phyloP scores from a whole-genome alignment of 176 grass and related monocot species.

The Musa acuminata region DNA sequence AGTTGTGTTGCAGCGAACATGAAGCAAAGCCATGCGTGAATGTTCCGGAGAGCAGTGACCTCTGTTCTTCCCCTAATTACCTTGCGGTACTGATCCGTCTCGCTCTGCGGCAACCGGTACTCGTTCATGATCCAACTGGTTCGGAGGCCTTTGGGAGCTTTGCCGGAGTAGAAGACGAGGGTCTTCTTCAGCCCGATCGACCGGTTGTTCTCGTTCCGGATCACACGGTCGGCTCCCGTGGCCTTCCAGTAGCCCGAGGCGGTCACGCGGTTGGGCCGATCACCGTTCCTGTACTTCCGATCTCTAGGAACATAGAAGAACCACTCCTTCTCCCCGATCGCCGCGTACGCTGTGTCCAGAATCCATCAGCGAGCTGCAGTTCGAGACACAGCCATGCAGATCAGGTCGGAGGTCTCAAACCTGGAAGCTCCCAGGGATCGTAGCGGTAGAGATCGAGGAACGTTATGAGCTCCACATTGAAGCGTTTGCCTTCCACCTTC shows the following conservation, averaged over 20 bases:
- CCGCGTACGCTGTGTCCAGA: slow-evolving; percentile 48
- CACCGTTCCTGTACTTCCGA: slow-evolving; percentile 93
- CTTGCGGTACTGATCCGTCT: slow-evolving; percentile 68
- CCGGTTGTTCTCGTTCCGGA: slow-evolving; percentile 52
- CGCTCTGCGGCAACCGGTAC: slow-evolving; percentile 57
- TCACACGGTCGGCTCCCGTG: slow-evolving; percentile 80
- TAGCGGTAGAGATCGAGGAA: slow-evolving; percentile 95
- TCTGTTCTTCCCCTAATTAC: slow-evolving; percentile 21
- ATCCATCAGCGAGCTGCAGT: background rate
- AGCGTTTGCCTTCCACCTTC: slow-evolving; percentile 91
- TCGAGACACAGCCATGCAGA: background rate
- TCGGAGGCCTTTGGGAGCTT: slow-evolving; percentile 84
- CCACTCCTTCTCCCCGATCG: slow-evolving; percentile 99
- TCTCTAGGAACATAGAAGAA: slow-evolving; percentile 97
- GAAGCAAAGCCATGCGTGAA: background rate
- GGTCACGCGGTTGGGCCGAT: slow-evolving; percentile 90
- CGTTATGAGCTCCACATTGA: slow-evolving; percentile 94
- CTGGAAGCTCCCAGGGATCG: slow-evolving; percentile 98
- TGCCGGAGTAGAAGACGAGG: slow-evolving; percentile 97
- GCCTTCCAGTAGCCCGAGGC: slow-evolving; percentile 97
- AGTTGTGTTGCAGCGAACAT: background rate
- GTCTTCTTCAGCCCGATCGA: slow-evolving; percentile 93
- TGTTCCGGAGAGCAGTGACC: no score
- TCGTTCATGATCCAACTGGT: slow-evolving; percentile 99
- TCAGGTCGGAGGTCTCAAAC: slow-evolving; percentile 15